Base-by-base conservation (phyloP, 2,329 filamentous ascomycete genomes). In the Plectosphaerella plurivora region DNA sequence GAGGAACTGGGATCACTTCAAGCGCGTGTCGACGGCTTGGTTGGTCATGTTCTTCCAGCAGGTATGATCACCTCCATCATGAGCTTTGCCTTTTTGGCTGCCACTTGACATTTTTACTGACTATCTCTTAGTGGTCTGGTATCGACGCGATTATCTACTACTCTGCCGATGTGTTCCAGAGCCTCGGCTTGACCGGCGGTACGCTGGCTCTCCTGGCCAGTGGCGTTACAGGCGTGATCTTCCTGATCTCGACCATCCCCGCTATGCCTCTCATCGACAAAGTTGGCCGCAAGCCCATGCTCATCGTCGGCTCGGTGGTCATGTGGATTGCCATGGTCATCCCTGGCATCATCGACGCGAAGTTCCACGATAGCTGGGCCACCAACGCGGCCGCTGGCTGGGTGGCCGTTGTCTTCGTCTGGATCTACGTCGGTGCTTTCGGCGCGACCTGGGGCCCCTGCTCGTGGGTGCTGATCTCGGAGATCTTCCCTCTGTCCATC, bases 221-320 rank as follows among this genome's bases (percentile, higher is more conserved):
- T 1, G 83, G 83, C 20, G 77, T 86, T 49, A 85, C 83, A 54
- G 83, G 82, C 25, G 78, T 84, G 2, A 78, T 85, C 54, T 60
- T 74, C 52, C 64, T 72, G 24, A 35, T 63, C 4, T 63, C 60
- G 10, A 68, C 70, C 1, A 59, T 68, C n/a, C 55, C 68, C 14
- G 68, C 66, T n/a, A 55, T 57, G 45, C 36, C 18, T 12, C 61
- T 74, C 3, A 73, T 73, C 28, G 72, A 74, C 39, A 66, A 68
- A 9, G 66, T 73, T 5, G 72, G 72, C 5, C 66, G 71, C 22
- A 71, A 72, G 57, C 68, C 69, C 4, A 66, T 72, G 58, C 57
- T 73, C 1, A 59, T 69, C 9, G 62, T 61, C 4, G 71, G 71
- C 0, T 71, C 70, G 0, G 51, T 66, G 1, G 63, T 71, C n/a